Percentiles rank a stretch among this genome's conserved stretches.
Evolutionary conservation across 345 rosid species (phyloP).

Genomic region (Boechera stricta): DNA sequence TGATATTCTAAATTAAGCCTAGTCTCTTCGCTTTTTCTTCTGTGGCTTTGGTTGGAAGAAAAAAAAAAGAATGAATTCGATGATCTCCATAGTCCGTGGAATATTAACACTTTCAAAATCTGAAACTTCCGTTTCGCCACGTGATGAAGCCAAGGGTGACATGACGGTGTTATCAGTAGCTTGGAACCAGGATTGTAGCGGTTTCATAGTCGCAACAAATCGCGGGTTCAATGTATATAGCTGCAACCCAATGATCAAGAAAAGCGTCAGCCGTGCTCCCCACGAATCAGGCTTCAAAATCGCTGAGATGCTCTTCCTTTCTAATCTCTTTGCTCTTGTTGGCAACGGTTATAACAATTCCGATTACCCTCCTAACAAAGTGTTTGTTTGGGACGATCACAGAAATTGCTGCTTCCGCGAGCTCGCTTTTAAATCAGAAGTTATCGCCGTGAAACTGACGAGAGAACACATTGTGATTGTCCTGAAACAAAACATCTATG

Average conservation of each 20-base stretch:
- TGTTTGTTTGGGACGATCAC: conserved; percentile 82
- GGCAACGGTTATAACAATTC: conserved; percentile 57
- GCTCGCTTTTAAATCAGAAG: conserved; percentile 69
- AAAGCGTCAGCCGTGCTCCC: conserved; percentile 57
- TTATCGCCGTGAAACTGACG: conserved; percentile 70
- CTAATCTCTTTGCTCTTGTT: conserved; percentile 80
- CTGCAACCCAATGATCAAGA: conserved; percentile 64
- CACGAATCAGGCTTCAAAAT: conserved; percentile 69
- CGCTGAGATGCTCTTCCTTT: conserved; percentile 86
- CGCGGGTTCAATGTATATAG: conserved; percentile 73
- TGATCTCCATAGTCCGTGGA: conserved; percentile 53
- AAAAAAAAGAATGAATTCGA: conserved; percentile 53
- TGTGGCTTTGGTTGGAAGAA: background rate
- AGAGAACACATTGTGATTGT: conserved; percentile 70
- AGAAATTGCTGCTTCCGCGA: conserved; percentile 68
- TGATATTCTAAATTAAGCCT: background rate
- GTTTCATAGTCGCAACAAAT: conserved; percentile 77
- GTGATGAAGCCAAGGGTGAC: conserved; percentile 42
- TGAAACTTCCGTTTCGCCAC: conserved; percentile 39
- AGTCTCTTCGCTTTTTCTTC: conserved; percentile 3
- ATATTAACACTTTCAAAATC: conserved; percentile 41
- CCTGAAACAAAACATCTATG: conserved; percentile 74
- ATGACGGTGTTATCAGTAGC: conserved; percentile 59
- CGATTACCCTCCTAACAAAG: conserved; percentile 73
- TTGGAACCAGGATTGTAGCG: conserved; percentile 85